phyloP scores from a whole-genome alignment of 306 rosid genomes.

The Arachis hypogaea region DNA sequence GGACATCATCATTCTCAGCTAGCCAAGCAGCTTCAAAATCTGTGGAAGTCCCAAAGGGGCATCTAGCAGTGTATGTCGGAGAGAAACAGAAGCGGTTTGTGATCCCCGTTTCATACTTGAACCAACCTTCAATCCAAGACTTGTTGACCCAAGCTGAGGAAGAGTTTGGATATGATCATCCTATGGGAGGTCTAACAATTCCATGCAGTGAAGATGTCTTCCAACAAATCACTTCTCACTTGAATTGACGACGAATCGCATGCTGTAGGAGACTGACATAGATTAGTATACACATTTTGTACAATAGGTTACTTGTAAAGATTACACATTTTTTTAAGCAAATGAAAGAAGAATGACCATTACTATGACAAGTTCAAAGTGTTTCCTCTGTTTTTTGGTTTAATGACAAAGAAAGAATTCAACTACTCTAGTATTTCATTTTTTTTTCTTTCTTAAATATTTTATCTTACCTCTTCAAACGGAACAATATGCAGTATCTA shows the following conservation, averaged over 20 bases:
- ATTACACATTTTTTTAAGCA: not conserved
- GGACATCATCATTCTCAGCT: constrained; percentile 22
- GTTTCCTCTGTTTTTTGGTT: not conserved
- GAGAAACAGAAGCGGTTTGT: constrained; percentile 46
- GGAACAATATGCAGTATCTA: not conserved
- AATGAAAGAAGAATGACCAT: not conserved
- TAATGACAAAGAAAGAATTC: constrained; percentile 10
- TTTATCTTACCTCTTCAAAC: not conserved
- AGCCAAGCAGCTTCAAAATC: constrained; percentile 26
- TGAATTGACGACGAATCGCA: constrained; percentile 26
- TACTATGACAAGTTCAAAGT: not conserved
- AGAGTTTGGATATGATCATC: constrained; percentile 49
- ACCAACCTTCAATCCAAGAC: constrained; percentile 39
- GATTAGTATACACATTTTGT: constrained; percentile 29
- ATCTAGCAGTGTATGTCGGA: constrained; percentile 55
- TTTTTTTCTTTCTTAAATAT: not conserved
- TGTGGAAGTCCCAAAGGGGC: constrained; percentile 50
- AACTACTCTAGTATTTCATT: not conserved
- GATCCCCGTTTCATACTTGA: constrained; percentile 46
- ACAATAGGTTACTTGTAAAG: not conserved
- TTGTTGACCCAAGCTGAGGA: constrained; percentile 39
- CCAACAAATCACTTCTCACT: constrained; percentile 31
- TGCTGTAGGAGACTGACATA: constrained; percentile 3
- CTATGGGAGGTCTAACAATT: constrained; percentile 45
- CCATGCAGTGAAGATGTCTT: constrained; percentile 40